Evolutionary conservation across 129 eudicot species (phyloP).

Genomic region (Apium graveolens): DNA sequence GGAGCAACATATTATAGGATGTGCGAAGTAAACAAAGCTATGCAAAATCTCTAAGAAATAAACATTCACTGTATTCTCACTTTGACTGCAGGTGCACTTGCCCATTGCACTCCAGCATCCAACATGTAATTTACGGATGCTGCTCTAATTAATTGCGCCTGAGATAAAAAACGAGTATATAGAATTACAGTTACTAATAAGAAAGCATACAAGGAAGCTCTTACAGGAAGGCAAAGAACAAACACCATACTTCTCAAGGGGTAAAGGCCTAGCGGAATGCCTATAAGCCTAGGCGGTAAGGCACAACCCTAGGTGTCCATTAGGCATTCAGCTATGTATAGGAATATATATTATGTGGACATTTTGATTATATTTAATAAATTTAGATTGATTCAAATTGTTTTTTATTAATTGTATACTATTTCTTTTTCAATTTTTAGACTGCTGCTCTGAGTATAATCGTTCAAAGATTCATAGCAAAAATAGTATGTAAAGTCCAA

Average conservation of each 20-base stretch:
- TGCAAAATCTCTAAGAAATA: not conserved
- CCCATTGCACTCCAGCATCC: slow-evolving; percentile 97
- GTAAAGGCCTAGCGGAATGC: not conserved
- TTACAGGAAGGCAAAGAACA: not conserved
- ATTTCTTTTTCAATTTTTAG: not conserved
- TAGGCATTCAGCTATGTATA: not conserved
- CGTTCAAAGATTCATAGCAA: not conserved
- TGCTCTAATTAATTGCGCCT: slow-evolving; percentile 74
- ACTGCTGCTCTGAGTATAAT: not conserved
- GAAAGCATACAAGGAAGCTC: not conserved
- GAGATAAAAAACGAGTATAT: slow-evolving; percentile 14
- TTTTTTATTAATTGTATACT: not conserved
- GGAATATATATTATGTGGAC: not conserved
- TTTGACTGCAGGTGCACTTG: slow-evolving; percentile 82
- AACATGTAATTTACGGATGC: slow-evolving; percentile 75
- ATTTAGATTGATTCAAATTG: not conserved
- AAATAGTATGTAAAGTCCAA: not conserved
- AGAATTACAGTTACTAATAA: not conserved
- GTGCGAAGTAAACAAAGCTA: slow-evolving; percentile 11
- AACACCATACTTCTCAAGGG: not conserved
- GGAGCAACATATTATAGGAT: not conserved
- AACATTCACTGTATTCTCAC: slow-evolving; percentile 30
- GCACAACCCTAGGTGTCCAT: not conserved
- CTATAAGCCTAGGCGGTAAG: not conserved
- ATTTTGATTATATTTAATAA: not conserved